Evolutionary conservation across 202 grass and related monocot genomes (phyloP).

Genomic region (Carex sylvatica): DNA sequence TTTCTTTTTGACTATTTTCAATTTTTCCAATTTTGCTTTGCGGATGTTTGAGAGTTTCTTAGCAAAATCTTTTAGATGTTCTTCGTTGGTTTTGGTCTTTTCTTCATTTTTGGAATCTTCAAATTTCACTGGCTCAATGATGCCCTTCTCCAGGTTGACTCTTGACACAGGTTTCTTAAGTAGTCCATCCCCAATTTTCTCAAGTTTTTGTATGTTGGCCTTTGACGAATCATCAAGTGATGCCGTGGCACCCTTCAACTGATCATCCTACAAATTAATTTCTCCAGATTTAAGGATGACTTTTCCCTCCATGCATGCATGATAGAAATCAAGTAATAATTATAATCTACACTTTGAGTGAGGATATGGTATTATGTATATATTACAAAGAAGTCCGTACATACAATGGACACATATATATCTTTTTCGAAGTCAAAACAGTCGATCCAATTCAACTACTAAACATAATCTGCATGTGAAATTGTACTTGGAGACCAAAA

Average conservation of each 20-base stretch:
- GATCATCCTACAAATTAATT: constrained; percentile 31
- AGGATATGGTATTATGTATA: no score
- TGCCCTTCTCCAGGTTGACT: constrained; percentile 54
- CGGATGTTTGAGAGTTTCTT: constrained; percentile 25
- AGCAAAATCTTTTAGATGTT: constrained; percentile 34
- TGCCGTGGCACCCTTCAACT: constrained; percentile 6
- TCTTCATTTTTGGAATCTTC: background rate
- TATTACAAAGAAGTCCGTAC: no score
- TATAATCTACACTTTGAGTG: background rate
- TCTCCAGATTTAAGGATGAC: background rate
- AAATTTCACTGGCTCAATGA: constrained; percentile 9
- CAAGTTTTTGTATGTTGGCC: constrained; percentile 41
- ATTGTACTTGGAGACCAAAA: no score
- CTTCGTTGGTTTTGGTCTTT: constrained; percentile 24
- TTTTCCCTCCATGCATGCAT: background rate
- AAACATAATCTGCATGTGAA: no score
- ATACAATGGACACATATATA: no score
- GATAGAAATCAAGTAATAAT: background rate
- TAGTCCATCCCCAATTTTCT: constrained; percentile 28
- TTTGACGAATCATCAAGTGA: constrained; percentile 39
- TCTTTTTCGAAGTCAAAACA: no score
- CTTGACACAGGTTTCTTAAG: constrained; percentile 34
- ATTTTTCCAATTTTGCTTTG: background rate
- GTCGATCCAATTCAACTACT: no score
- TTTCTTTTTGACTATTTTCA: background rate